Conservation (phyloP, 2,329 filamentous ascomycete genomes). For the Apiospora arundinis region DNA sequence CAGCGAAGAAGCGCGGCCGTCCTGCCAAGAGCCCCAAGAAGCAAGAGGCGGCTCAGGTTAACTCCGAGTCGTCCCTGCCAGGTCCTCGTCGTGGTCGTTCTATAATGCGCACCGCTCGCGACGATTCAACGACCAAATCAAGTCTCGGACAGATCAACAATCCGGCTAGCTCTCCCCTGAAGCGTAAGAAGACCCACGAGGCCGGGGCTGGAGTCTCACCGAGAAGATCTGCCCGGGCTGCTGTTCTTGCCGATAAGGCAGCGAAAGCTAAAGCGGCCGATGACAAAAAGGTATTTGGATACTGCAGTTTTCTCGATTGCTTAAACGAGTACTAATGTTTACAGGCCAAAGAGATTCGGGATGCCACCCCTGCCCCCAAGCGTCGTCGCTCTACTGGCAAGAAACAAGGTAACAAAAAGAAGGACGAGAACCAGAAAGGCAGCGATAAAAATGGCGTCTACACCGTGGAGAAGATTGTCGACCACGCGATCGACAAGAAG, state of each 20-base stretch:
- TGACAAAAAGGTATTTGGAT: constrained; percentile 4
- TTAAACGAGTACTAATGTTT: not conserved
- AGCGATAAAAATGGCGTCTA: constrained; percentile 41
- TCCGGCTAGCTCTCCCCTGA: not conserved
- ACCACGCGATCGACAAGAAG: constrained; percentile 46
- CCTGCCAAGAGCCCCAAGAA: not conserved
- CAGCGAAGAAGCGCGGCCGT: constrained; percentile 12
- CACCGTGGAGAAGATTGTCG: constrained; percentile 56
- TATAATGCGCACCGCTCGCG: not conserved
- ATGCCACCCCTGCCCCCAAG: constrained; percentile 6
- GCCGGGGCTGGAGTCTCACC: not conserved
- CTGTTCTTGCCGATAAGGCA: not conserved
- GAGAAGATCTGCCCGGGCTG: constrained; percentile 20
- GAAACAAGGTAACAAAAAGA: not conserved
- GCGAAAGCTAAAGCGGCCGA: not conserved
- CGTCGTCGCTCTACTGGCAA: not conserved
- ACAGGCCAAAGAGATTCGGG: constrained; percentile 1
- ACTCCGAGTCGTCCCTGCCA: not conserved
- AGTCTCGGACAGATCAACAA: not conserved
- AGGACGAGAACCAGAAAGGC: constrained; percentile 3
- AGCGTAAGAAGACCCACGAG: not conserved
- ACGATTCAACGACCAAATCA: not conserved
- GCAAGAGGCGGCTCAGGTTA: not conserved
- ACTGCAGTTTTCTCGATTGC: not conserved
- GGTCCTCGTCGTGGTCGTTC: not conserved